Evolutionary conservation across 495 filamentous ascomycete species (phyloP), one percentile per base, ranked within the genome.

Genomic region (Aspergillus bridgeri): DNA sequence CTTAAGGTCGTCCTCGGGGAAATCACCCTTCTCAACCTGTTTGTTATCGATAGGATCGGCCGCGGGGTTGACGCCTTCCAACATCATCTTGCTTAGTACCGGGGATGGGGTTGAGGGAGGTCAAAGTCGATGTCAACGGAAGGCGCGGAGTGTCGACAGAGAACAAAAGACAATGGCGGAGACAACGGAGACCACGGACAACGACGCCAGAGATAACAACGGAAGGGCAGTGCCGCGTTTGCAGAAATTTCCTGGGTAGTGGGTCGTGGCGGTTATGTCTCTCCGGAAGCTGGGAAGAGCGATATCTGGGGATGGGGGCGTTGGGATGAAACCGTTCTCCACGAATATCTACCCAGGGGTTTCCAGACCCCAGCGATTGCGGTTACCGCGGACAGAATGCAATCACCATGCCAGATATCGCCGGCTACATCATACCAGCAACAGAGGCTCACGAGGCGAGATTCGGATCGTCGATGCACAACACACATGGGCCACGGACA

Each of bases 1-100:
- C 55, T 65, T 60, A 42, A 56, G 60, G 43, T 65, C 63, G n/a
- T 67, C 61, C 50, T 64, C 65, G 27, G 57, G 55, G n/a, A 62
- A 58, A 25, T 51, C 53, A 43, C 53, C 54, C 42, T 63, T 54
- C 27, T 59, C 50, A 29, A 50, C 56, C 22, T 53, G 17, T 25
- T 59, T 59, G 42, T 53, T 48, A 15, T 59, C 56, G 56, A 59
- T 53, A 11, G 56, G 56, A 24, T 53, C 50, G 18, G 17, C n/a
- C 2, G 24, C 42, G 43, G 50, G 43, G 17, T 42, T 19, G 50
- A 59, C 48, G 56, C 56, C 56, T 42, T 59, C 38, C 15, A 59
- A 24, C 6, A 48, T n/a, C 56, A 59, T 59, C 25, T 49, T 48
- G 49, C 15, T 29, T 15, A 23, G 20, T 42, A 21, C 21, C 53